Evolutionary conservation across 352 stramenopile species (phyloP).

Genomic region (Pythium periplocum): DNA sequence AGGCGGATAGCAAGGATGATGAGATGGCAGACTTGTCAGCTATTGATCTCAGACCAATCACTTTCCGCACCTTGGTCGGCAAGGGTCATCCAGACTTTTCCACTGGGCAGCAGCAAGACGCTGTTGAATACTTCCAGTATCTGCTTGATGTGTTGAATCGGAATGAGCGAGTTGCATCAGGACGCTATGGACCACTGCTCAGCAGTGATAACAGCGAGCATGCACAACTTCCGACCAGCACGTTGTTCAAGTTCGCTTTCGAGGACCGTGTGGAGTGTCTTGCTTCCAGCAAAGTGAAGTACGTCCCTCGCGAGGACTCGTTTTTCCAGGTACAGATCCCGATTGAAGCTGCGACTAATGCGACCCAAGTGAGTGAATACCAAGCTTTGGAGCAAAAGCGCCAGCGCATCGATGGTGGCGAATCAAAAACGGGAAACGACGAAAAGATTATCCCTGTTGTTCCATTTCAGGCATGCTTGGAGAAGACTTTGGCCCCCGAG

Average conservation of each 20-base stretch:
- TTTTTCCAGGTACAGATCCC: conserved; percentile 86
- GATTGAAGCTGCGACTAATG: conserved; percentile 82
- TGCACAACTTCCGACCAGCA: conserved; percentile 55
- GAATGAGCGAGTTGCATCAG: conserved; percentile 59
- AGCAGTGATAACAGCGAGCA: conserved; percentile 20
- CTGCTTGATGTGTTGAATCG: conserved; percentile 91
- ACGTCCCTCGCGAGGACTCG: conserved; percentile 74
- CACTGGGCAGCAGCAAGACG: conserved; percentile 97
- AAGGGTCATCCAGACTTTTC: conserved; percentile 95
- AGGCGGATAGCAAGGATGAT: conserved; percentile 14
- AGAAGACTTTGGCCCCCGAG: conserved; percentile 88
- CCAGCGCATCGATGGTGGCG: conserved; percentile 73
- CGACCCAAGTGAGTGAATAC: conserved; percentile 79
- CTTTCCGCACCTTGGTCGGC: conserved; percentile 94
- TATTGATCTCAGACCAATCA: conserved; percentile 72
- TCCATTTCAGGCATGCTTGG: conserved; percentile 92
- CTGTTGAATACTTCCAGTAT: conserved; percentile 96
- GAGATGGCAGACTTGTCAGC: conserved; percentile 11
- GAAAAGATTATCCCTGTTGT: conserved; percentile 90
- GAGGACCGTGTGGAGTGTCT: conserved; percentile 82
- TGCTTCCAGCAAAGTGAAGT: conserved; percentile 81
- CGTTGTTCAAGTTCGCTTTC: conserved; percentile 92
- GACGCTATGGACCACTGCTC: conserved; percentile 48
- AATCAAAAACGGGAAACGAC: conserved; percentile 35
- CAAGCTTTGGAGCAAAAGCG: conserved; percentile 83